Conservation (phyloP, 257 asterid species). For the Schizonepeta tenuifolia region DNA sequence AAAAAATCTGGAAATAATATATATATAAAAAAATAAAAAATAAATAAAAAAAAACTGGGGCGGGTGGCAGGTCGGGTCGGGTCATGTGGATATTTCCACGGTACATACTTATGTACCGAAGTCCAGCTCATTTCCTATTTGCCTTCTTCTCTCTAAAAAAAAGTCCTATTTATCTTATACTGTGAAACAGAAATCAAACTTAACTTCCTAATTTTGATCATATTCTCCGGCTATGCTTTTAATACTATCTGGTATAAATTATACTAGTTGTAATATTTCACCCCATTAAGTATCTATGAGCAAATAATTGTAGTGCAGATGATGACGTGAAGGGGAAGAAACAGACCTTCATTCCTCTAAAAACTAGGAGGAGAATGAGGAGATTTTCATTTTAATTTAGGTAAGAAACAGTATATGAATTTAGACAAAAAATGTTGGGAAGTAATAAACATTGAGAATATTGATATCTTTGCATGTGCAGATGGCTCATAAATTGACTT, state of each 20-base stretch:
- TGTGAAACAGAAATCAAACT: neutral
- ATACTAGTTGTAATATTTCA: no score
- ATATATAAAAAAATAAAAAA: no score
- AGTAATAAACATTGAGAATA: constrained; percentile 35
- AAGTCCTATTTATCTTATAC: neutral
- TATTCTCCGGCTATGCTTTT: neutral
- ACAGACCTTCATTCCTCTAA: constrained; percentile 31
- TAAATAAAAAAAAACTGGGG: no score
- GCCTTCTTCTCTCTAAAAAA: no score
- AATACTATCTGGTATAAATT: no score
- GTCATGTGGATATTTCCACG: no score
- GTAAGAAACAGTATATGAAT: constrained; percentile 3
- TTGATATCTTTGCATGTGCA: constrained; percentile 42
- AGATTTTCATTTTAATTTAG: neutral
- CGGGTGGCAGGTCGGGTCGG: no score
- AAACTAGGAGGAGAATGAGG: constrained; percentile 27
- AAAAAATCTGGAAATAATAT: no score
- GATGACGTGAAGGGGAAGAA: constrained; percentile 33
- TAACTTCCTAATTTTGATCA: neutral
- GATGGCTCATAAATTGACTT: constrained; percentile 38
- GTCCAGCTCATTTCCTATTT: no score
- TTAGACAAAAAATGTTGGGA: constrained; percentile 22
- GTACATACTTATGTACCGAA: no score
- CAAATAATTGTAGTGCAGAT: neutral
- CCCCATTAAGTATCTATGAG: no score